phyloP scores from a whole-genome alignment of 352 stramenopile species.

The Pythium pectinolyticum region DNA sequence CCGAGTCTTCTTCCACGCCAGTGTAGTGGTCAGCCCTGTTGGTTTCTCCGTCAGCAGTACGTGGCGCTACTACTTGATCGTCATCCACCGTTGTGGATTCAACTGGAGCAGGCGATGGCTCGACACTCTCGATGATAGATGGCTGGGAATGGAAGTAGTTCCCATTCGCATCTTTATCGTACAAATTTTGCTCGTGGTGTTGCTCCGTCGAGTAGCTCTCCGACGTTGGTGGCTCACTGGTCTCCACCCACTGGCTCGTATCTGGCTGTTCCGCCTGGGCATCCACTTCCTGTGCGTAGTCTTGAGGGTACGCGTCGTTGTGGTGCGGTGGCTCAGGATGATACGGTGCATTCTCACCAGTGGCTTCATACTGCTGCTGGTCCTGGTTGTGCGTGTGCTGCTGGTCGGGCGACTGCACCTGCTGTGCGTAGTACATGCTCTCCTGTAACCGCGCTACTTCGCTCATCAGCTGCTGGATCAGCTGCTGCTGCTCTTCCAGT shows the following conservation, averaged over 20 bases:
- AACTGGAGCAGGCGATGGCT: no score
- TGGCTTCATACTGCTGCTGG: not conserved
- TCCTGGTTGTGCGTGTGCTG: not conserved
- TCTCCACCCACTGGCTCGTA: not conserved
- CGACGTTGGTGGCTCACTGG: not conserved
- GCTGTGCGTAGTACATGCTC: not conserved
- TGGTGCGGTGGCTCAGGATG: not conserved
- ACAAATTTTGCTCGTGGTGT: no score
- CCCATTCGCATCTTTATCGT: no score
- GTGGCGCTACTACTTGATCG: no score
- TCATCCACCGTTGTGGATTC: no score
- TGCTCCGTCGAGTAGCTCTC: no score
- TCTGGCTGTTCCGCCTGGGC: not conserved
- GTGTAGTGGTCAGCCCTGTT: no score
- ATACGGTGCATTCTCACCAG: not conserved
- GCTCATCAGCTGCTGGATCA: conserved; percentile 42
- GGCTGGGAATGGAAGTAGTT: no score
- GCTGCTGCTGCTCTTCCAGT: conserved; percentile 24
- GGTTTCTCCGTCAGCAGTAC: no score
- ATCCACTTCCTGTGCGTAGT: not conserved
- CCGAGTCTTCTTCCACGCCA: no score
- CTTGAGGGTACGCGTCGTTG: not conserved
- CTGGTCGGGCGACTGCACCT: not conserved
- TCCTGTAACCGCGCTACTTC: conserved; percentile 20
- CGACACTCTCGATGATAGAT: no score